phyloP scores from a whole-genome alignment of 2,329 filamentous ascomycete genomes.

The Fusarium scirpi region DNA sequence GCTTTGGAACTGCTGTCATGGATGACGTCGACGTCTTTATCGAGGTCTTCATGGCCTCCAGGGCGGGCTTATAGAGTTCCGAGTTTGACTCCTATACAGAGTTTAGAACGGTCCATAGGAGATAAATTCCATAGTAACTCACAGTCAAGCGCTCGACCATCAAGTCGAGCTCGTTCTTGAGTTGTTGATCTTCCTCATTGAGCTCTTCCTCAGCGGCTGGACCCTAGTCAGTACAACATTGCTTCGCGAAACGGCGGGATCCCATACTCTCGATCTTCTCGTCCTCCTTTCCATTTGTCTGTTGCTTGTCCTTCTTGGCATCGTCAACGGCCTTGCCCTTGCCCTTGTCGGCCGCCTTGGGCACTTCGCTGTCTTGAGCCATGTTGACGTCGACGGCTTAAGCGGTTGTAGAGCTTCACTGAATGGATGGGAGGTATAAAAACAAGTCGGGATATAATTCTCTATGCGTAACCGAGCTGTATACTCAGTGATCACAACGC shows the following conservation, averaged over 20 bases:
- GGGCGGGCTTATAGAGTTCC: conserved; percentile 88
- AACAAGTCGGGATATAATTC: conserved; percentile 13
- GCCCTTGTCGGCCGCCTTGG: conserved; percentile 89
- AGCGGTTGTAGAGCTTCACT: conserved; percentile 47
- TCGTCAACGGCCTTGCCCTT: conserved; percentile 90
- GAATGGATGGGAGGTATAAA: conserved; percentile 26
- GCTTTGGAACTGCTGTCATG: conserved; percentile 99
- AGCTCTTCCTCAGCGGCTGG: conserved; percentile 79
- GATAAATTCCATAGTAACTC: conserved; percentile 44
- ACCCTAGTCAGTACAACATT: conserved; percentile 40
- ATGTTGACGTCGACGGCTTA: conserved; percentile 66
- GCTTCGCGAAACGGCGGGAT: conserved; percentile 24
- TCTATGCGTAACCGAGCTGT: conserved; percentile 15
- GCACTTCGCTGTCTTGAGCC: conserved; percentile 93
- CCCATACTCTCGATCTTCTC: conserved; percentile 66
- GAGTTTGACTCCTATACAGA: conserved; percentile 80
- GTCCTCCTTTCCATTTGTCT: conserved; percentile 79
- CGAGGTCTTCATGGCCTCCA: conserved; percentile 97
- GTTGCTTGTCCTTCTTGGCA: conserved; percentile 75
- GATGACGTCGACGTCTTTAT: conserved; percentile 99
- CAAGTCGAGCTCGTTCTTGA: conserved; percentile 98
- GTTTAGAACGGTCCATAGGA: conserved; percentile 27
- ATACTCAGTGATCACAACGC: conserved; percentile 19
- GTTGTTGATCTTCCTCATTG: conserved; percentile 96
- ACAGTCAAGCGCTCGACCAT: conserved; percentile 94